phyloP scores from a whole-genome alignment of 371 early-diverging fungal genomes.

The Mucor irregularis region DNA sequence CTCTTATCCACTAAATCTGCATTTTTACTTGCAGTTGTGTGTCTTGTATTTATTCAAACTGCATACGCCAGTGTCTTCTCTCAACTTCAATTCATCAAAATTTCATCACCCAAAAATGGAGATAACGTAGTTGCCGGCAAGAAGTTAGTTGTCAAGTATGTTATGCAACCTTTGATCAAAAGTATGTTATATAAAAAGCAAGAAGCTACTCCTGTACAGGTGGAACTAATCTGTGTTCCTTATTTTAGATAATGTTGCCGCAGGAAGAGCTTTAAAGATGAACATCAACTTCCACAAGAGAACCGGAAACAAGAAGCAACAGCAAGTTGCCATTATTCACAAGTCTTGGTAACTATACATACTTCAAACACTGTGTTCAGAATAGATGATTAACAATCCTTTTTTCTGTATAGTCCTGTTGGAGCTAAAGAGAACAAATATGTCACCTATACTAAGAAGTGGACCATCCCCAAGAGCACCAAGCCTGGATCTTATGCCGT shows the following conservation, averaged over 20 bases:
- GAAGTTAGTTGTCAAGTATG: slow-evolving; percentile 37
- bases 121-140: slow-evolving; percentile 41
- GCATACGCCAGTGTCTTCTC: slow-evolving; percentile 40
- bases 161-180: slow-evolving; percentile 49
- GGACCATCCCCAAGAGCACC: slow-evolving; percentile 49
- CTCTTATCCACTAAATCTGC: slow-evolving; percentile 8
- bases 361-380: background rate
- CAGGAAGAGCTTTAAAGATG: slow-evolving; percentile 39
- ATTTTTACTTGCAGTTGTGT: slow-evolving; percentile 16
- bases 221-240: background rate
- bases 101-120: slow-evolving; percentile 40
- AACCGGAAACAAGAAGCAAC: slow-evolving; percentile 40
- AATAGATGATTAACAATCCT: background rate
- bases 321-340: slow-evolving; percentile 32
- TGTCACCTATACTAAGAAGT: slow-evolving; percentile 30
- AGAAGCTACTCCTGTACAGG: background rate
- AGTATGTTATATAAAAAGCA: slow-evolving; percentile 18
- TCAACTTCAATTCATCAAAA: slow-evolving; percentile 53
- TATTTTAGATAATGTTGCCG: slow-evolving; percentile 29
- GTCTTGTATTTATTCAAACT: slow-evolving; percentile 18
- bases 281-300: slow-evolving; percentile 45
- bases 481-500: slow-evolving; percentile 53
- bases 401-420: slow-evolving; percentile 22
- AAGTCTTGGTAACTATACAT: slow-evolving; percentile 30
- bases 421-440: slow-evolving; percentile 29